phyloP scores from a whole-genome alignment of 2,329 filamentous ascomycete species.

The Xylariaceae sp. region DNA sequence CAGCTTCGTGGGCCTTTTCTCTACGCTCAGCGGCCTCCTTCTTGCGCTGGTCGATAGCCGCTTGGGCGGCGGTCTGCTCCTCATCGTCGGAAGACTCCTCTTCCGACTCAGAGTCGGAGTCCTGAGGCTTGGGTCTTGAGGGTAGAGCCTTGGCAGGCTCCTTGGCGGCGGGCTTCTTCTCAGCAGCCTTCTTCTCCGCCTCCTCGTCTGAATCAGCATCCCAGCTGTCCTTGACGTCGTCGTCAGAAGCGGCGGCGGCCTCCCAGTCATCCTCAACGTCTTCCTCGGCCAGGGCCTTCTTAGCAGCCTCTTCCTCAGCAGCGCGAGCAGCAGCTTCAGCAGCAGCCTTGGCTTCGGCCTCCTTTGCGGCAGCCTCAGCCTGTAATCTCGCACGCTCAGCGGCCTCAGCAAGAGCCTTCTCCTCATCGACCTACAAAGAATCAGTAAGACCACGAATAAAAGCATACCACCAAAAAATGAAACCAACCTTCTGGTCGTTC shows the following conservation, averaged over 20 bases:
- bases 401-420: slow-evolving; percentile 71
- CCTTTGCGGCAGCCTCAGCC: slow-evolving; percentile 61
- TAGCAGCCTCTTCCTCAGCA: slow-evolving; percentile 48
- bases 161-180: slow-evolving; percentile 15
- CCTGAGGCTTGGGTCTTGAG: slow-evolving; percentile 32
- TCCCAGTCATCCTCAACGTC: slow-evolving; percentile 84
- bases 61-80: slow-evolving; percentile 64
- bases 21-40: slow-evolving; percentile 83
- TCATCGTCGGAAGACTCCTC: slow-evolving; percentile 66
- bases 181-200: slow-evolving; percentile 41
- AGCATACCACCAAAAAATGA: neutral
- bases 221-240: slow-evolving; percentile 89
- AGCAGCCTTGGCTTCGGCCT: slow-evolving; percentile 56
- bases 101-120: slow-evolving; percentile 43
- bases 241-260: slow-evolving; percentile 68
- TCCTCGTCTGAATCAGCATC: slow-evolving; percentile 80
- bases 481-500: slow-evolving; percentile 48
- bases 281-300: slow-evolving; percentile 51
- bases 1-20: slow-evolving; percentile 85
- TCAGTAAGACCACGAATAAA: slow-evolving; percentile 7
- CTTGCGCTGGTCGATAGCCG: slow-evolving; percentile 72
- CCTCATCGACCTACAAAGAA: slow-evolving; percentile 59
- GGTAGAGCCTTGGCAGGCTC: slow-evolving; percentile 25
- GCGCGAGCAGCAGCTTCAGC: slow-evolving; percentile 53
- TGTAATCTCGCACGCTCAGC: slow-evolving; percentile 64